A percentile compares a stretch with the other conserved stretches of the same genome.
phyloP scores from a whole-genome alignment of 495 filamentous ascomycete species.

The Cudoniella acicularis region DNA sequence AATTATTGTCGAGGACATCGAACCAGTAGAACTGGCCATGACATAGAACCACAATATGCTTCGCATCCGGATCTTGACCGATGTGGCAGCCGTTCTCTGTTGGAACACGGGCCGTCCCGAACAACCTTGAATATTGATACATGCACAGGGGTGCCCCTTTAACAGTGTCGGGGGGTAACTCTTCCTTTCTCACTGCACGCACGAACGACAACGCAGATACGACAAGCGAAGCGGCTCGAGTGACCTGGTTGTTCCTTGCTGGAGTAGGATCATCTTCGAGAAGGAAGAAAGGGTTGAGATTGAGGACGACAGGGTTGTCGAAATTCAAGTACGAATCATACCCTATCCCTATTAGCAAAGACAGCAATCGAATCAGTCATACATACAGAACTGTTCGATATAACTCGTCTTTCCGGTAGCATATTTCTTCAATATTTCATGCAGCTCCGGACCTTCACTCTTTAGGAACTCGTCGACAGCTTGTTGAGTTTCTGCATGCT shows the following conservation, averaged over 20 bases:
- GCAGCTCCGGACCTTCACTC: constrained; percentile 77
- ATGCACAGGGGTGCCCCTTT: constrained; percentile 84
- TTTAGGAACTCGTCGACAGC: constrained; percentile 84
- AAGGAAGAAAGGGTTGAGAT: constrained; percentile 96
- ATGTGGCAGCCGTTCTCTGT: constrained; percentile 96
- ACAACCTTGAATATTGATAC: constrained; percentile 96
- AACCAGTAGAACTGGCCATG: constrained; percentile 99
- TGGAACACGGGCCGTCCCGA: constrained; percentile 91
- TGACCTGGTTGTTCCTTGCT: constrained; percentile 93
- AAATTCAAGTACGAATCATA: constrained; percentile 98
- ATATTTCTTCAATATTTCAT: constrained; percentile 89
- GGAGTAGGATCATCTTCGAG: constrained; percentile 97
- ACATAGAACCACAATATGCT: constrained; percentile 91
- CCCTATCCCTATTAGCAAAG: constrained; percentile 52
- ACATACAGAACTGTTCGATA: constrained; percentile 98
- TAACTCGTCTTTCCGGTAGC: constrained; percentile 91
- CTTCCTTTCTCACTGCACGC: constrained; percentile 86
- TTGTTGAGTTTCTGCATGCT: constrained; percentile 77
- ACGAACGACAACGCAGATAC: constrained; percentile 91
- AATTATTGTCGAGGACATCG: constrained; percentile 91
- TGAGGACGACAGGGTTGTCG: constrained; percentile 95
- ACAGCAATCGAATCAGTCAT: neutral
- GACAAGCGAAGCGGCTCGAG: constrained; percentile 85
- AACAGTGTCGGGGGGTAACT: constrained; percentile 85
- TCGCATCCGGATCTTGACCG: constrained; percentile 82